Conservation (phyloP, 805 yeast species). For the Barnettozyma salicaria region DNA sequence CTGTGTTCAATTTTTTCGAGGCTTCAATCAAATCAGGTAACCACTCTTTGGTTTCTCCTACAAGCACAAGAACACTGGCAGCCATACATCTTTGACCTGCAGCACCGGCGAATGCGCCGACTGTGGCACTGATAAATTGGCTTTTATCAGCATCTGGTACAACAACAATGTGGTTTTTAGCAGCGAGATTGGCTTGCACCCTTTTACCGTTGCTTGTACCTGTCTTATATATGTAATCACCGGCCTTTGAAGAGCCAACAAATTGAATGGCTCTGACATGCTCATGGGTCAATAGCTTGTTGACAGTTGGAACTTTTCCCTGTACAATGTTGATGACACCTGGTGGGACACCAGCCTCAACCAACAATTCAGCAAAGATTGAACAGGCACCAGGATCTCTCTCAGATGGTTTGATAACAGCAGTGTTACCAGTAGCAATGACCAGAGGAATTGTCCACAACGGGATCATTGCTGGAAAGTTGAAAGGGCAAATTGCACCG, state of each 20-base stretch:
- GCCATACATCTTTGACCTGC: slow-evolving; percentile 87
- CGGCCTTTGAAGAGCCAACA: slow-evolving; percentile 74
- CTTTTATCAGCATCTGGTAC: slow-evolving; percentile 65
- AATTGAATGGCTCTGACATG: slow-evolving; percentile 68
- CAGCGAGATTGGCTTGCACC: slow-evolving; percentile 73
- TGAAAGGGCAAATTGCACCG: slow-evolving; percentile 76
- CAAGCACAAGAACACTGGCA: slow-evolving; percentile 64
- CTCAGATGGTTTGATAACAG: slow-evolving; percentile 65
- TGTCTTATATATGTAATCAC: slow-evolving; percentile 61
- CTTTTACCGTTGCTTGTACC: slow-evolving; percentile 70
- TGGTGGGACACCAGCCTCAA: slow-evolving; percentile 67
- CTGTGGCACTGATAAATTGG: slow-evolving; percentile 58
- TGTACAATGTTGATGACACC: slow-evolving; percentile 69
- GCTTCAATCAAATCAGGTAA: slow-evolving; percentile 50
- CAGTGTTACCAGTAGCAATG: slow-evolving; percentile 63
- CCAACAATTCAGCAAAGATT: slow-evolving; percentile 61
- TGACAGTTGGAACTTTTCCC: slow-evolving; percentile 67
- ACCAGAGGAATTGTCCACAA: slow-evolving; percentile 51
- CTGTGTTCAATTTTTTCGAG: slow-evolving; percentile 51
- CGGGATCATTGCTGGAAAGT: slow-evolving; percentile 78
- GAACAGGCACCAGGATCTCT: slow-evolving; percentile 76
- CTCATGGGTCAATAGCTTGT: slow-evolving; percentile 62
- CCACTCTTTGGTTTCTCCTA: slow-evolving; percentile 60
- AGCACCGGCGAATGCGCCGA: slow-evolving; percentile 78
- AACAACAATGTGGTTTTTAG: slow-evolving; percentile 68